Evolutionary conservation across 345 rosid species (phyloP).

Genomic region (Alliaria petiolata): DNA sequence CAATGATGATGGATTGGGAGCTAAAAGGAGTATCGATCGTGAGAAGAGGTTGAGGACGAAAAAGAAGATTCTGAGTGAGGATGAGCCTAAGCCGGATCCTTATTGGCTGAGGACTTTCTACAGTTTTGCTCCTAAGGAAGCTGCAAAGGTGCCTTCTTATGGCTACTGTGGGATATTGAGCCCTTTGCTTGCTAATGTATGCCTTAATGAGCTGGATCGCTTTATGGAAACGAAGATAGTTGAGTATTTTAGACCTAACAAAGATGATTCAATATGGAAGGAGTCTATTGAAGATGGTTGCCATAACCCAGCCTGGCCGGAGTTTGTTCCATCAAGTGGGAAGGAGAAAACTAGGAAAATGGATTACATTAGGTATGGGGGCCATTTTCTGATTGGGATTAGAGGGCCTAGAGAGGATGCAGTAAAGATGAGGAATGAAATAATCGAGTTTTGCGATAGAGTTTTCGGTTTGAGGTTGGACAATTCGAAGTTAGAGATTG

Average conservation of each 20-base stretch:
- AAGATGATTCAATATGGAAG: conserved; percentile 87
- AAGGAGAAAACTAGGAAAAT: conserved; percentile 88
- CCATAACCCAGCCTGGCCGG: conserved; percentile 98
- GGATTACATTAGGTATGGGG: conserved; percentile 87
- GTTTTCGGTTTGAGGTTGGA: conserved; percentile 62
- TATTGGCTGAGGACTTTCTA: conserved; percentile 91
- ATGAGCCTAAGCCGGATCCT: conserved; percentile 96
- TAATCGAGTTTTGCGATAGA: conserved; percentile 67
- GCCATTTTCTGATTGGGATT: conserved; percentile 86
- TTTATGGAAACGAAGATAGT: conserved; percentile 69
- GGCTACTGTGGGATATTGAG: conserved; percentile 87
- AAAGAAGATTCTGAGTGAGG: conserved; percentile 69
- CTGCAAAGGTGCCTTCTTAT: conserved; percentile 76
- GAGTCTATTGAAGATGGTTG: conserved; percentile 76
- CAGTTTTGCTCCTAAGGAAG: conserved; percentile 85
- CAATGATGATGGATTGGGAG: conserved; percentile 34
- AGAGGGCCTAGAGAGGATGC: conserved; percentile 94
- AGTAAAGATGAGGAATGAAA: conserved; percentile 54
- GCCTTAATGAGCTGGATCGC: conserved; percentile 80
- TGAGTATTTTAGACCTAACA: conserved; percentile 69
- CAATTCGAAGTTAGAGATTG: conserved; percentile 73
- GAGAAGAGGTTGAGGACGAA: conserved; percentile 50
- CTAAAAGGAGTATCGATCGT: conserved; percentile 40
- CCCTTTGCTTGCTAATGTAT: conserved; percentile 84
- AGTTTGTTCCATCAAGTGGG: conserved; percentile 94